Evolutionary conservation across 176 grass and related monocot species (phyloP), one percentile per base, ranked within the genome.

Genomic region (Rhynchospora pubera): DNA sequence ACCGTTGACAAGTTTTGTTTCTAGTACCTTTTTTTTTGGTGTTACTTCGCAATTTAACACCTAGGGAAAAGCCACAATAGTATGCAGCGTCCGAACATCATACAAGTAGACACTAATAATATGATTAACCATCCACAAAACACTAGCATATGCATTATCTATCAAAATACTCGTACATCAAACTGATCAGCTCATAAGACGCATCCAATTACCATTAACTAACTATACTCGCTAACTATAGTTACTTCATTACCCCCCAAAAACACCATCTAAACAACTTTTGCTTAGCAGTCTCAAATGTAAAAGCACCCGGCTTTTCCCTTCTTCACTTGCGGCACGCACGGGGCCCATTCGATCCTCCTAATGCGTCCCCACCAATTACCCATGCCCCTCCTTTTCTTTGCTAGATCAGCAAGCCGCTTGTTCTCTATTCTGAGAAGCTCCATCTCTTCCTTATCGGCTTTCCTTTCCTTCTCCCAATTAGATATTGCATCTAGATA

Each of bases 321-420:
- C 76, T 86, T 90, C 75, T 78, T 80, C 32, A 68, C 80, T 68
- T 84, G 7, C 9, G 86, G 42, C 57, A 75, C 50, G 26, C 88
- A 92, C 0, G 90, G 90, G 22, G 85, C 85, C 88, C 90, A 97
- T 78, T 94, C 92, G 14, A 91, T 81, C 81, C 57, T 83, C 81
- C 85, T 48, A 44, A 86, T 79, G 56, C 87, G 75, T 3, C 82
- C 79, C 83, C 89, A 94, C 94, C 86, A 94, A 79, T 64, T 48
- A 59, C 82, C 79, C 23, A 22, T 53, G 30, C 7, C 62, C 12
- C 2, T 15, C 34, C 23, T 43, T 80, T 3, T 67, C 12, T 51
- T 85, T 57, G 82, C 85, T 67, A 77, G 65, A 0, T 82, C 90
- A 6, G 78, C 81, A 16, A 94, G 78, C 1, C 88, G 78, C 0